Conservation (phyloP, 1,284 basidiomycete genomes). For the Sutorius eximius region DNA sequence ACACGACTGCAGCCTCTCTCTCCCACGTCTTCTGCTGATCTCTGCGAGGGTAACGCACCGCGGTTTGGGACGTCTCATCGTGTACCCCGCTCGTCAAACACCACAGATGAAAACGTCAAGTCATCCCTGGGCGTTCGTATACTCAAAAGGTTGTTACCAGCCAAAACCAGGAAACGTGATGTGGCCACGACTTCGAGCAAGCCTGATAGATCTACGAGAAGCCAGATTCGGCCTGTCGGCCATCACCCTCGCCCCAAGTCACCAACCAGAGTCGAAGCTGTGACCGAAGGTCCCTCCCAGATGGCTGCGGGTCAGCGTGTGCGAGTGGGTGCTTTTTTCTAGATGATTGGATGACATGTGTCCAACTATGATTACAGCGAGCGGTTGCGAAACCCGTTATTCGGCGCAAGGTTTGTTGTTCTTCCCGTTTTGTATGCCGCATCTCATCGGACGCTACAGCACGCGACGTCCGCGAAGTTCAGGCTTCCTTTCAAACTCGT, state of each 20-base stretch:
- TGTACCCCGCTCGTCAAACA: too few species aligned
- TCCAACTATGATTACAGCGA: background rate
- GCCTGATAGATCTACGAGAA: too few species aligned
- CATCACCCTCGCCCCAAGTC: too few species aligned
- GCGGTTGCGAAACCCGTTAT: background rate
- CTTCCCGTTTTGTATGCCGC: background rate
- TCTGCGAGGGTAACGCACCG: background rate
- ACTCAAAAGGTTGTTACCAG: background rate
- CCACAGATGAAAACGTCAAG: background rate
- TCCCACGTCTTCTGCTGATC: background rate
- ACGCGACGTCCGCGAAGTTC: background rate
- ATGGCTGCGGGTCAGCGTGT: background rate
- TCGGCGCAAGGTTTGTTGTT: background rate
- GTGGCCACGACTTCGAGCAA: background rate
- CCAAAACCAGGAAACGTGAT: background rate
- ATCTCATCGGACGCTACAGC: background rate
- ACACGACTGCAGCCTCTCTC: background rate
- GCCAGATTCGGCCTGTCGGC: background rate
- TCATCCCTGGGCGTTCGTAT: background rate
- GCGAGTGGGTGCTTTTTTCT: background rate
- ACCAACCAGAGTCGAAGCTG: background rate
- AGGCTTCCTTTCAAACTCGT: too few species aligned
- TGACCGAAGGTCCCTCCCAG: background rate
- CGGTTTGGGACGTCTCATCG: too few species aligned
- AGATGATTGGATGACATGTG: background rate